Base-by-base conservation (phyloP, 805 yeast species). In the Yarrowia sp. region DNA sequence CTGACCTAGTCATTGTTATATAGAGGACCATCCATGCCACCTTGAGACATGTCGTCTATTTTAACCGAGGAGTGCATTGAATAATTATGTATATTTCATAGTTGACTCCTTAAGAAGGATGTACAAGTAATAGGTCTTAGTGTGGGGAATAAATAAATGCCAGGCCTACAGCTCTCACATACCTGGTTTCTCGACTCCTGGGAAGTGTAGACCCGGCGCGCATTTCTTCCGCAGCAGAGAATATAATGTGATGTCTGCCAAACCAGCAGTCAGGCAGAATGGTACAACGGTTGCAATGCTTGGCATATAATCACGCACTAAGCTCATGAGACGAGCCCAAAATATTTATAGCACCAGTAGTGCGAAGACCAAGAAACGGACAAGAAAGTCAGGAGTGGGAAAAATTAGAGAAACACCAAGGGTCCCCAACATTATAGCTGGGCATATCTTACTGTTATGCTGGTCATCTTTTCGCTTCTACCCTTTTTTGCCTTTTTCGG, bases 291-390 rank as follows among this genome's bases (percentile, higher is more conserved):
- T 16, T 19, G 30, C 54, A 48, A 24, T 16, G 54, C 41, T 51
- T 51, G 58, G 58, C 58, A 9, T 21, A 51, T 51, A 51, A 51
- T 51, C 58, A 41, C 58, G 58, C 58, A 51, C 58, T 51, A 51
- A 35, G 41, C 58, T 51, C 54, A 48, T 32, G 54, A 46, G 52
- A 46, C 30, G n/a, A 24, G 30, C 9, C 51, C 35, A 19, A 46
- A 24, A 46, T 11, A 36, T 46, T 46, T 46, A 46, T 26, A 26
- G 10, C 14, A 9, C n/a, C n/a, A n/a, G n/a, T 26, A 26, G 4
- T 26, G 8, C 8, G 30, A 26, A 8, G 30, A 6, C 6, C 38
- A 7, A 35, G 38, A 35, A 35, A 35, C 14, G 14, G 5, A 32
- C 35, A 11, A 6, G 16, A 5, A 32, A 10, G n/a, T n/a, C n/a